Base-by-base conservation (phyloP, 768 basidiomycete species). In the Tylopilus balloui region DNA sequence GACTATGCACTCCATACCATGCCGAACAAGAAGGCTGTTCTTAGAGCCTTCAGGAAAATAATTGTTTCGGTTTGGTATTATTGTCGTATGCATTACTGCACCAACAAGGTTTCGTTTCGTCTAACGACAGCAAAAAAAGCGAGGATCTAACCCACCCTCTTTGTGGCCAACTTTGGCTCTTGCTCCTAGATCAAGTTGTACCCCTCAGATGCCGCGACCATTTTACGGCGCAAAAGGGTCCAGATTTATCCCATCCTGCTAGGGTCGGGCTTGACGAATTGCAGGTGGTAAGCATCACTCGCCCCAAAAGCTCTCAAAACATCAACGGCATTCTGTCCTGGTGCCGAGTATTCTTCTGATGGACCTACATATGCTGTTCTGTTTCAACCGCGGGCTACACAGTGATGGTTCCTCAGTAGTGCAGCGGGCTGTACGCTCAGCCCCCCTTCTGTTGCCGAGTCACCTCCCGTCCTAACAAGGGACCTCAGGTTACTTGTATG, bases 311-410 rank as follows among this genome's bases (percentile, higher is more conserved):
- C 4, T n/a, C 24, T 25, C 37, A 19, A 35, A 7, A 17, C 20
- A 19, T 11, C 45, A n/a, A 49, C 59, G 56, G 59, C 59, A 54
- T 54, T 27, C 31, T 28, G 17, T 27, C 21, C 14, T 39, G 10
- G 37, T 56, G 17, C 57, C 49, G 40, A 49, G 17, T 21, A 7
- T 19, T 25, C 10, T 39, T 35, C 39, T 34, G 21, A n/a, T 8
- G 19, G n/a, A n/a, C n/a, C 36, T 4, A 28, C 48, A 10, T 25
- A 29, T 36, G 34, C 19, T 20, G 23, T 28, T 24, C 28, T 41
- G 15, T 21, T 34, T 19, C 24, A 7, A 2, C 13, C 36, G 29
- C 15, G 12, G 31, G 14, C 29, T 17, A 34, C 27, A 39, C n/a
- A 55, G 11, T 14, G 17, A 35, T 25, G 7, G 13, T 12, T 25